Conservation (phyloP, 768 basidiomycete genomes). For the Hemileccinum rubropunctum region DNA sequence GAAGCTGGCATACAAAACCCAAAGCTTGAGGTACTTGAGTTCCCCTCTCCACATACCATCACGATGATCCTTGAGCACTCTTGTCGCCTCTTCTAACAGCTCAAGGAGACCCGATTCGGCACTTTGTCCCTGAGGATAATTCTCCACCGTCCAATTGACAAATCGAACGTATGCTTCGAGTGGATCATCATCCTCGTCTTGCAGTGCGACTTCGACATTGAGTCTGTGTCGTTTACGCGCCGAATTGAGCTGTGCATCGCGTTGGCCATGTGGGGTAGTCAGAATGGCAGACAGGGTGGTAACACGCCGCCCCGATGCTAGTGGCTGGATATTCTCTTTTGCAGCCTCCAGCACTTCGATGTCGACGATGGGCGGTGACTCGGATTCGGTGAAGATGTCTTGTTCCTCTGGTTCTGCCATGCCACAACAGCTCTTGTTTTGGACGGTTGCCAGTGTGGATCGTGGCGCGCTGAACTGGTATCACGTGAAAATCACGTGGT, state of each 20-base stretch:
- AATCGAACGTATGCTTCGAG: conserved; percentile 85
- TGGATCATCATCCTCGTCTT: conserved; percentile 75
- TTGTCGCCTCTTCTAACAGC: conserved; percentile 87
- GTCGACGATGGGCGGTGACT: conserved; percentile 58
- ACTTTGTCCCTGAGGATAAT: conserved; percentile 90
- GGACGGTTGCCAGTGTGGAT: not conserved
- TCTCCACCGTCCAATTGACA: conserved; percentile 90
- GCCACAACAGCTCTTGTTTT: not conserved
- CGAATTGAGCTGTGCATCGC: conserved; percentile 65
- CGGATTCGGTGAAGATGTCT: conserved; percentile 41
- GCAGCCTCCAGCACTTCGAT: conserved; percentile 79
- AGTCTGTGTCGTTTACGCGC: conserved; percentile 66
- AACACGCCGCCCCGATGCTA: conserved; percentile 75
- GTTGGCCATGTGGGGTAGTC: conserved; percentile 72
- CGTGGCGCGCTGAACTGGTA: conserved; percentile 14
- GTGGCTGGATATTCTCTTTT: conserved; percentile 85
- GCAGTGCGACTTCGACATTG: conserved; percentile 69
- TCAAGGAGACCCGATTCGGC: conserved; percentile 90
- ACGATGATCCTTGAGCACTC: conserved; percentile 75
- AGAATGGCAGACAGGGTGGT: conserved; percentile 74
- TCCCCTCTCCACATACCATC: conserved; percentile 75
- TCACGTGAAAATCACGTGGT: conserved; percentile 23
- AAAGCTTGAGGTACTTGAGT: conserved; percentile 86
- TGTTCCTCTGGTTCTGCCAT: conserved; percentile 33
- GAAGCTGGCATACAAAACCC: conserved; percentile 90